These are phyloP conservation scores for Boechera retrofracta DNA, from an alignment of 345 rosid species.

Conservation along the genomic window DNA sequence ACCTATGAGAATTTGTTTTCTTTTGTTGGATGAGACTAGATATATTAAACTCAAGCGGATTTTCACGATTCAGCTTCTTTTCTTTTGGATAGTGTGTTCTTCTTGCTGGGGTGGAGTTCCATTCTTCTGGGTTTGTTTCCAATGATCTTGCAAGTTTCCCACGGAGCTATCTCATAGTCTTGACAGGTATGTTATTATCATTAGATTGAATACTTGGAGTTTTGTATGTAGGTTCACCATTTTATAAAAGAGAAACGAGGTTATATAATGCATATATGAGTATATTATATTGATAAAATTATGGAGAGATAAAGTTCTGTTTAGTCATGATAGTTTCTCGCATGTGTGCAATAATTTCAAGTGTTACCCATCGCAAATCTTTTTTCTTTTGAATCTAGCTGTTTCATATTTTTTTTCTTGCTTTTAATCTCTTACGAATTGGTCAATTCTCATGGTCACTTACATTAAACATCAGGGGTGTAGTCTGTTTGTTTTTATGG, in stretches of 20 bases:
- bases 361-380: slow-evolving; percentile 4
- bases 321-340: slow-evolving; percentile 14
- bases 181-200: too few species aligned
- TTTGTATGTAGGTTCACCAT: slow-evolving; percentile 20
- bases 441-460: slow-evolving; percentile 3
- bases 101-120: too few species aligned
- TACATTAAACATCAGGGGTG: slow-evolving; percentile 19
- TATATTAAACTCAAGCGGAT: too few species aligned
- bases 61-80: too few species aligned
- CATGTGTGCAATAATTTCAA: slow-evolving; percentile 7
- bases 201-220: too few species aligned
- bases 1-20: too few species aligned
- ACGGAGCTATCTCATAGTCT: too few species aligned
- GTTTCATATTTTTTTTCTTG: slow-evolving; percentile 4
- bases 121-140: too few species aligned
- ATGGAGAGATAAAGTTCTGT: slow-evolving; percentile 9
- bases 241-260: slow-evolving; percentile 33
- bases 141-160: too few species aligned
- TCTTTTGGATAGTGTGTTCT: too few species aligned
- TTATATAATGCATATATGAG: slow-evolving; percentile 7
- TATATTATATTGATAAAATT: slow-evolving; percentile 4
- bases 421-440: slow-evolving; percentile 13
- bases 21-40: too few species aligned
- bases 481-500: slow-evolving; percentile 22
- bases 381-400: slow-evolving; percentile 9